Base-by-base conservation (phyloP, 1,139 yeast genomes). In the Kodamaea suecica region DNA sequence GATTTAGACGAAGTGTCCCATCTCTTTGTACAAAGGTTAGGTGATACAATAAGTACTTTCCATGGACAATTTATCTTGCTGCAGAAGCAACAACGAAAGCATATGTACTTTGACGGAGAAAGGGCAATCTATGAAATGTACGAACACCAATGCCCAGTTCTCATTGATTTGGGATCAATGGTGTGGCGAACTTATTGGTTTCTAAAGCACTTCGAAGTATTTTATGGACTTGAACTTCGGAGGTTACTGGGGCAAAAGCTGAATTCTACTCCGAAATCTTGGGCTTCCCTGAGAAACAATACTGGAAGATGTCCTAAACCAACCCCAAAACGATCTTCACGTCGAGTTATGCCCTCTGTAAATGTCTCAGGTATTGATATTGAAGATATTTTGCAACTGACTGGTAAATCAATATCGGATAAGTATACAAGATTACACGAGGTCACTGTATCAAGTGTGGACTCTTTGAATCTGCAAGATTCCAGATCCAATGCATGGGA, bases 1-100 rank as follows among this genome's bases (percentile, higher is more conserved):
- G 31, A 34, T 3, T 23, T 31, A 12, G 36, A 39, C 25, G 31
- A 26, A 13, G 15, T 8, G 17, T 15, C 10, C 21, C 30, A 19
- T n/a, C 12, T 11, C 8, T 3, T 39, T 30, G 4, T 27, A 8
- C 23, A 31, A 26, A 31, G 17, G 10, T 15, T 28, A 16, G 12
- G 23, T 16, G 23, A 17, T 17, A 6, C 23, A 10, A 13, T 17
- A 12, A 9, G 8, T 12, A 5, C 11, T 25, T 25, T 12, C 14
- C 10, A 11, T 8, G 9, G 15, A 11, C 15, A 25, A 5, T 25
- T 25, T 13, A 11, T 12, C 7, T 12, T 11, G 28, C 15, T 25
- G 28, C 17, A 25, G 14, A 13, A 13, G 10, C 11, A 25, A 12
- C 28, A 25, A 6, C 6, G 21, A 9, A 19, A 9, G 15, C 14